Base-by-base conservation (phyloP, 371 early-diverging fungal species). In the Rhizomucor pusillus region DNA sequence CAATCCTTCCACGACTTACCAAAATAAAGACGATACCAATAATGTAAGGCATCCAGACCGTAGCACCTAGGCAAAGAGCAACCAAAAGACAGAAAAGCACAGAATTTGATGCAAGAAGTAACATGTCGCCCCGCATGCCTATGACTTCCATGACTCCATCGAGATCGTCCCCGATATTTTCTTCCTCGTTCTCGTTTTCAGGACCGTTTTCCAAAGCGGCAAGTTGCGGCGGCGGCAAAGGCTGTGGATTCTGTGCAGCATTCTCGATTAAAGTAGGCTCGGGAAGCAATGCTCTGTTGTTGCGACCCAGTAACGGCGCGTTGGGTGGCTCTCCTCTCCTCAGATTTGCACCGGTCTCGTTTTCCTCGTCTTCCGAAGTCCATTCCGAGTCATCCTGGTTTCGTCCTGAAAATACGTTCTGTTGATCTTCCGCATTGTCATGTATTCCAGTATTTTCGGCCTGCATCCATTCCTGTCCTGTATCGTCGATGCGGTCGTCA, bases 111-210 rank as follows among this genome's bases (percentile, higher is more conserved):
- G 86, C 50, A 1, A 92, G 59, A 47, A 81, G 69, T 56, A 80
- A 71, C 12, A 86, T 56, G 6, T 90, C 88, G 0, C 95, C 96
- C 10, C 86, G 81, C 67, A 95, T 83, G 5, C 96, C 96, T 46
- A 95, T 77, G 4, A 91, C 86, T 53, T 92, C 95, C 34, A 95
- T 67, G 39, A 94, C 75, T 0, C 86, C 88, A 46, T 89, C 89
- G 14, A 86, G 71, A 29, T 88, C 89, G 22, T 87, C 91, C 29
- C 68, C 73, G 20, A 78, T 75, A 34, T 50, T 69, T 23, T 86
- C 88, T 16, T 87, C 90, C 34, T 69, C 72, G 20, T 74, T 79
- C 23, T 67, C 61, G 29, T 57, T 47, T 6, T 52, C 59, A 13
- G 49, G 50, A 41, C 50, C 35, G 19, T 48, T 50, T 1, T 54